Evolutionary conservation across 352 stramenopile genomes (phyloP), one percentile per base, ranked within the genome.

Genomic region (Phytopythium sindhum): DNA sequence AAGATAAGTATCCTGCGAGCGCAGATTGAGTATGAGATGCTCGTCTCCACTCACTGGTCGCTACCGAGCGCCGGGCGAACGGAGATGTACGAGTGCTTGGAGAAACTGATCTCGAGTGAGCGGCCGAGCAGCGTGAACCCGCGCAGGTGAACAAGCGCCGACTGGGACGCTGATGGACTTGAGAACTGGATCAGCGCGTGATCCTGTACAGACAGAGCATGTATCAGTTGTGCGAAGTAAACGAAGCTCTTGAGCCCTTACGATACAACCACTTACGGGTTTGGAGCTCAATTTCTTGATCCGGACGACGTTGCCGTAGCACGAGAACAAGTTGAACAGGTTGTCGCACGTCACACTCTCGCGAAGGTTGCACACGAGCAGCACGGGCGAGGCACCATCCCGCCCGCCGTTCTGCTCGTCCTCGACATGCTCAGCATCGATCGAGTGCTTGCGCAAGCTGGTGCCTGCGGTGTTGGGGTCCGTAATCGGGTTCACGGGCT

Each of bases 281-380:
- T 89, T 89, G 31, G 60, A 68, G 23, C 63, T 74, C 33, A 89
- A 69, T 54, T 85, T 88, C 70, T 88, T 88, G 56, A 89, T 61
- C 37, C 78, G 80, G 12, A 69, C 61, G 8, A 89, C 77, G 65
- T 89, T 88, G 23, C 80, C 80, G 39, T 89, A 89, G 57, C 78
- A 89, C 23, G 80, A 89, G 33, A 89, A 89, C 19, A 89, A 60
- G 54, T 89, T 86, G 75, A 89, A 89, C 2, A 89, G 48, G 26
- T 85, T 68, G 54, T 89, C 78, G 63, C 80, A 89, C 21, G 78
- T 77, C 57, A 86, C 68, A 31, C 64, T 72, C 33, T 85, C 72
- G 33, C 70, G 70, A 17, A 89, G 56, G 48, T 85, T 89, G 68
- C 73, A 84, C 24, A 84, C 77, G 11, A 87, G 70, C 45, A 89